Evolutionary conservation across 768 basidiomycete species (phyloP).

Genomic region (Dentipellis sp.): DNA sequence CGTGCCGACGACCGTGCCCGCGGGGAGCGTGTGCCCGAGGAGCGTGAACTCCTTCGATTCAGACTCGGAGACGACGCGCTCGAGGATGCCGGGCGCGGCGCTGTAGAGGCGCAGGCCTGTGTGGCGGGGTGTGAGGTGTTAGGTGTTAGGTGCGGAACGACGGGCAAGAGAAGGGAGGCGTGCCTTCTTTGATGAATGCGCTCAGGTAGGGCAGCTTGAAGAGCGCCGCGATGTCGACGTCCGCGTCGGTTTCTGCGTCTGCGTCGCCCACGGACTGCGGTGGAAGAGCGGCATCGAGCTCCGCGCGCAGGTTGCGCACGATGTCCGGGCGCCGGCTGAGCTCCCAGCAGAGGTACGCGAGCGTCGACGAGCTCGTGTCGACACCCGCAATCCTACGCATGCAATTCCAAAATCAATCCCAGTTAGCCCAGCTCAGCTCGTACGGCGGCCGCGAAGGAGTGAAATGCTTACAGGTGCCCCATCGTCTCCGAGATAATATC

Average conservation of each 20-base stretch:
- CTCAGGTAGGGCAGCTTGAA: slow-evolving; percentile 39
- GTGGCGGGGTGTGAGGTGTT: background rate
- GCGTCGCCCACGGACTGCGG: too few species aligned
- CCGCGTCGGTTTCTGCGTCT: too few species aligned
- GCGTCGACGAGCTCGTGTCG: slow-evolving; percentile 65
- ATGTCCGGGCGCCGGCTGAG: slow-evolving; percentile 65
- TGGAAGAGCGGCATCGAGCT: slow-evolving; percentile 50
- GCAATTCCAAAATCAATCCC: too few species aligned
- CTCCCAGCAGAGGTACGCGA: slow-evolving; percentile 75
- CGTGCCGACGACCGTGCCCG: slow-evolving; percentile 67
- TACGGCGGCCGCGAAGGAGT: too few species aligned
- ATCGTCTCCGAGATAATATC: too few species aligned
- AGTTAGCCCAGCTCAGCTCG: too few species aligned
- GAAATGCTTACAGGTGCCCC: too few species aligned
- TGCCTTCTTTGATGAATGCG: slow-evolving; percentile 43
- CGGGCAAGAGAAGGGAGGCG: background rate
- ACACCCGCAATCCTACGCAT: slow-evolving; percentile 77
- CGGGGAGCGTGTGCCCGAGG: slow-evolving; percentile 73
- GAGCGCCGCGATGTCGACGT: slow-evolving; percentile 31
- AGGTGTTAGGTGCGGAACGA: background rate
- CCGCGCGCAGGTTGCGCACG: slow-evolving; percentile 55
- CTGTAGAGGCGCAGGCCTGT: slow-evolving; percentile 65
- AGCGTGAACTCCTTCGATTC: slow-evolving; percentile 52
- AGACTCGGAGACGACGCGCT: slow-evolving; percentile 56
- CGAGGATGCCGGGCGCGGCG: slow-evolving; percentile 62